Evolutionary conservation across 2,329 filamentous ascomycete genomes (phyloP), one percentile per base, ranked within the genome.

Genomic region (Lasiodiplodia theobromae): DNA sequence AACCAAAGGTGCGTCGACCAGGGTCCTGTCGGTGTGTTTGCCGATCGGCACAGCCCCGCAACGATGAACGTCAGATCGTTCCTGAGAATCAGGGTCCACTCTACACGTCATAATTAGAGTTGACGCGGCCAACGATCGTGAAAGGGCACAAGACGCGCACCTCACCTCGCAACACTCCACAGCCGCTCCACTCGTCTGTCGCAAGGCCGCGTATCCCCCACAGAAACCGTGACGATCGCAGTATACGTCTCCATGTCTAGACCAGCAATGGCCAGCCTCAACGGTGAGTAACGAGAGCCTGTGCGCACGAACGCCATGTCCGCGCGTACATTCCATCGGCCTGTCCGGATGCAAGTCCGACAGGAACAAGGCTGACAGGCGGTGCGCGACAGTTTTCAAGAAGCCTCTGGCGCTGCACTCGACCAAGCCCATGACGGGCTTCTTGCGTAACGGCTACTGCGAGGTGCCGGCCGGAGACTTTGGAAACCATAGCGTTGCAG

Each of bases 371-470:
- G 28, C 28, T 31, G 57, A 62, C 40, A 28, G n/a, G 21, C 23
- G 16, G n/a, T 12, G 23, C 56, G 56, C 54, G 67, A 23, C 72
- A 87, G 86, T 89, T 51, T 84, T 88, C 78, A 84, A 85, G 54
- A 83, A 87, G 68, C 87, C 87, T n/a, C 83, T 90, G 16, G 77
- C 83, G 31, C 79, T 86, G 38, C 87, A 89, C 79, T 86, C 84
- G 44, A 85, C 85, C 67, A 81, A 83, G 58, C 88, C 88, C 10
- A 81, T 87, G 74, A 89, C 88, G 1, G 88, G 88, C 66, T 89
- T 85, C 80, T 84, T 86, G 71, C 85, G 87, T 58, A 87, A 87
- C 69, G 88, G 88, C 23, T 89, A 88, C 77, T 90, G 88, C 78
- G 81, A 85, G 70, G 83, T 85, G 4, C 86, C 85, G 4, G 76